Evolutionary conservation across 2,329 filamentous ascomycete species (phyloP).

Genomic region (Achaetomium macrosporum): DNA sequence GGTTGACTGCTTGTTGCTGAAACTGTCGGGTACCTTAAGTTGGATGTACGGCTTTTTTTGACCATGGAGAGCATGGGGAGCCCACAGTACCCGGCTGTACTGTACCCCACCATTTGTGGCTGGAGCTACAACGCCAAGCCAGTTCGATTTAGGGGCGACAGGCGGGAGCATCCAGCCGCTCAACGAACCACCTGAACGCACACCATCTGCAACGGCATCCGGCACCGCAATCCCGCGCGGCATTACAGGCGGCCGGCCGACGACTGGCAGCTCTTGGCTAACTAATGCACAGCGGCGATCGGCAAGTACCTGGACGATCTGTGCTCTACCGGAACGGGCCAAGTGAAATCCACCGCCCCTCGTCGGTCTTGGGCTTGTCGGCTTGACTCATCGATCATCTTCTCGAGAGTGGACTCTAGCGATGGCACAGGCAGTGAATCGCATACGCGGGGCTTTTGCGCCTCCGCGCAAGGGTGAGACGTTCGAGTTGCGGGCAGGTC

Average conservation of each 20-base stretch:
- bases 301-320: background rate
- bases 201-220: constrained; percentile 8
- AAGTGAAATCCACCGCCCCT: constrained; percentile 13
- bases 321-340: constrained; percentile 1
- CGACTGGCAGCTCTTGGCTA: background rate
- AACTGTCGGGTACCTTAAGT: no score
- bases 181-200: background rate
- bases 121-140: constrained; percentile 17
- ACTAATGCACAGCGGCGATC: background rate
- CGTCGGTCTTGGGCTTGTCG: background rate
- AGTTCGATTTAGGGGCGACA: constrained; percentile 7
- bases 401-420: constrained; percentile 1
- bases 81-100: background rate
- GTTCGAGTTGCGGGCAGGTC: constrained; percentile 88
- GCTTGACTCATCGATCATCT: background rate
- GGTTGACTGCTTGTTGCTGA: no score
- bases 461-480: constrained; percentile 95
- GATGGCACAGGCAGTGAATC: constrained; percentile 69
- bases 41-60: no score
- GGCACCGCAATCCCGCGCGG: no score
- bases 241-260: no score
- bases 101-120: constrained; percentile 16
- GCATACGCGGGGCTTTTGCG: constrained; percentile 89
- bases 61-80: no score
- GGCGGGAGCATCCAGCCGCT: constrained; percentile 6